Percentiles rank a stretch among this genome's conserved stretches.
Conservation (phyloP, 2,329 filamentous ascomycete genomes). For the Zalaria obscura region DNA sequence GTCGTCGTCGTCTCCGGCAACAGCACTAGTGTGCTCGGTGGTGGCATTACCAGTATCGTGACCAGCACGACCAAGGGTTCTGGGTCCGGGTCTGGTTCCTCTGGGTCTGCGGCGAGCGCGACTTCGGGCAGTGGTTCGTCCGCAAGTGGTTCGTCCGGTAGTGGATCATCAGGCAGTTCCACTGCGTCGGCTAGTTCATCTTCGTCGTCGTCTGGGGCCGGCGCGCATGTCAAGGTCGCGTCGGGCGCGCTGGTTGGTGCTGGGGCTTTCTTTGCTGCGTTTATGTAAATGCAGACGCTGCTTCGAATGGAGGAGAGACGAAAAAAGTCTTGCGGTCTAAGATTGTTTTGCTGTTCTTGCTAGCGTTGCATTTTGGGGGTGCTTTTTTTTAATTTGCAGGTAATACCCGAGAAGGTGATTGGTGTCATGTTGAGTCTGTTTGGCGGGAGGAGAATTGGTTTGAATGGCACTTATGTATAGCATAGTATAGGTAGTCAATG, state of each 20-base stretch:
- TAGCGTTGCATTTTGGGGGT: too few species aligned
- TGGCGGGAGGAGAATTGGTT: too few species aligned
- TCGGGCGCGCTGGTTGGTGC: slow-evolving; percentile 20
- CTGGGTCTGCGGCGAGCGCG: slow-evolving; percentile 3
- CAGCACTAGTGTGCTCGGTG: slow-evolving; percentile 16
- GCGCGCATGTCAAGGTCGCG: slow-evolving; percentile 15
- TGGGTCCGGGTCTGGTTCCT: slow-evolving; percentile 4
- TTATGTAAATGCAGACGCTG: slow-evolving; percentile 14
- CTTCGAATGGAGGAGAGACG: too few species aligned
- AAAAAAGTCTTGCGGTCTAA: too few species aligned
- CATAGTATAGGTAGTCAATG: too few species aligned
- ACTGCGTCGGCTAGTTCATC: slow-evolving; percentile 13
- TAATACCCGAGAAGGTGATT: too few species aligned
- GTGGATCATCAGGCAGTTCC: slow-evolving; percentile 6
- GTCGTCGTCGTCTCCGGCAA: slow-evolving; percentile 16
- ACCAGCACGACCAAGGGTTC: slow-evolving; percentile 5
- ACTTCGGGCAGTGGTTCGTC: slow-evolving; percentile 3
- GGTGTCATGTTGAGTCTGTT: too few species aligned
- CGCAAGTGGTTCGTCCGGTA: background rate
- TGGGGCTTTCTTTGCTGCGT: slow-evolving; percentile 21
- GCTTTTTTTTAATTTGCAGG: too few species aligned
- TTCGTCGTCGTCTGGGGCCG: slow-evolving; percentile 11
- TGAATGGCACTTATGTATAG: too few species aligned
- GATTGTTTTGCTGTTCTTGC: too few species aligned
- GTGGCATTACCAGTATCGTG: slow-evolving; percentile 10